Evolutionary conservation across 768 basidiomycete species (phyloP), one percentile per base, ranked within the genome.

Genomic region (Chlorophyllum brunneum): DNA sequence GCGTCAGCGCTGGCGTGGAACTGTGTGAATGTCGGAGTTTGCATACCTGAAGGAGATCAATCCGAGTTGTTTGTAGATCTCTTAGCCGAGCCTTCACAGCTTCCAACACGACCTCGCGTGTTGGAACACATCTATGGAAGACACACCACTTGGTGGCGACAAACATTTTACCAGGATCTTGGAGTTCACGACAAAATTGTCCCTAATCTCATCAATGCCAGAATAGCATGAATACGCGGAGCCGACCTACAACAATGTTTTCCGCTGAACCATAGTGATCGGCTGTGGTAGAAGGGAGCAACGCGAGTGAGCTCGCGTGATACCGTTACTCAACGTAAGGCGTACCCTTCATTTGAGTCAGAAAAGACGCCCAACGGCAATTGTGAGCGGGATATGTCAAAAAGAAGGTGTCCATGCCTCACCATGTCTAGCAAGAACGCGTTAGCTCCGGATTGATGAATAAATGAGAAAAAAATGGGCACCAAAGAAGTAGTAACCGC

Each of bases 141-240:
- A 90, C 79, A 65, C 88, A 91, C 88, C 88, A 93, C 63, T 93
- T 93, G 2, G 92, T 93, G 1, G 85, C 88, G 37, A 88, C 86
- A 22, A 92, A 56, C 8, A 87, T 75, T 2, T 66, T 59, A 31
- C 70, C 61, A 24, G 74, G 61, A 26, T 67, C 56, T 24, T 71
- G 64, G 15, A 80, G 65, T 10, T 75, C 70, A 56, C 69, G 61
- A 59, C 77, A 77, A 67, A 87, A 88, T 64, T 86, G 81, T 10
- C 89, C 90, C 89, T 92, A 65, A 41, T 54, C 49, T 45, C n/a
- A 34, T 54, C 40, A 54, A 38, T 46, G 48, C 49, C 51, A 48
- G 6, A 37, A n/a, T n/a, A n/a, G n/a, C n/a, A n/a, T 50, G 49
- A 39, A 39, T 48, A 41, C 43, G 53, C 50, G 54, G 33, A 53